Base-by-base conservation (phyloP, 2,329 filamentous ascomycete genomes). In the Pseudofabraea citricarpa region DNA sequence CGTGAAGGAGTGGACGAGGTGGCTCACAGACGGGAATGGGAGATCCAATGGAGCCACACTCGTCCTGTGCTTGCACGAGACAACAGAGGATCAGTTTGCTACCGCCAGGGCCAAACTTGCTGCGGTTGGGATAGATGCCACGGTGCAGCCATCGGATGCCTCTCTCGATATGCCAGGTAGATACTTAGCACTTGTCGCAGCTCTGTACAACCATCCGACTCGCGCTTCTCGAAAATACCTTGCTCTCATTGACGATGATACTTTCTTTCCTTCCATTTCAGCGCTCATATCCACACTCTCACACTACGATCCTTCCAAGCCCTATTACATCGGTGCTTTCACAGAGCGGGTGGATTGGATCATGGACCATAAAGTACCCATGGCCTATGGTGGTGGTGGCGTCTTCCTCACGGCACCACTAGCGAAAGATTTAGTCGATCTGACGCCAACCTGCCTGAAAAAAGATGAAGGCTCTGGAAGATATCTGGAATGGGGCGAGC, bases 1-100 rank as follows among this genome's bases (percentile, higher is more conserved):
- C 0, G 67, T 79, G 35, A 73, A 76, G 50, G 76, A 81, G 56
- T 80, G 76, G 75, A 68, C 69, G 3, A 74, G 73, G 58, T 80
- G 76, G 76, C 66, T 80, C 38, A 80, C 77, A 3, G 74, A 81
- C 56, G 70, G 72, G 49, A 68, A 70, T 41, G 75, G 76, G 27
- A 60, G 66, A 43, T 73, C 74, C 20, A 81, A 81, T 51, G 75
- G 76, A 21, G 77, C 71, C 22, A 77, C 77, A 59, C 63, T 81
- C 36, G 57, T 81, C 6, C 63, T 80, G 2, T 66, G 77, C 52
- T 68, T 81, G 2, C 58, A 76, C 19, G 71, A 77, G 42, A 73
- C 75, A 7, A 71, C 63, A 6, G 67, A 74, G 36, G 65, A 69
- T 15, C 66, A 80, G 55, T 67, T 79, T 8, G 62, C 67, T 23